phyloP scores from a whole-genome alignment of 768 basidiomycete genomes.

The Kwoniella heveanensis region DNA sequence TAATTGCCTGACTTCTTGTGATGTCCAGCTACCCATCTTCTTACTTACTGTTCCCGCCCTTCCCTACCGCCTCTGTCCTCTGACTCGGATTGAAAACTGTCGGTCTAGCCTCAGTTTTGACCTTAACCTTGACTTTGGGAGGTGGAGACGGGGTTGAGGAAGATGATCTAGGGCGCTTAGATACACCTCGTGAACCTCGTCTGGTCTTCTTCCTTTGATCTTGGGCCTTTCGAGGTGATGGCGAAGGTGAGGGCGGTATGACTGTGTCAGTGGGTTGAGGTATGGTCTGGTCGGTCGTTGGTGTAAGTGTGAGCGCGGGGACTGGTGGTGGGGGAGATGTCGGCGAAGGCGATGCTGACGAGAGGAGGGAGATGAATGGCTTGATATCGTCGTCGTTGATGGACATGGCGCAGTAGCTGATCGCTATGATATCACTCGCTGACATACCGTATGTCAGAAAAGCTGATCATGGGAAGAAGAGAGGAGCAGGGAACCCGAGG shows the following conservation, averaged over 20 bases:
- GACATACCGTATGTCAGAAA: too few species aligned
- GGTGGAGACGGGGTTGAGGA: background rate
- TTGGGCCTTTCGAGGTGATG: constrained; percentile 4
- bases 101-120: background rate
- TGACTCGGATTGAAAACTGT: background rate
- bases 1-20: constrained; percentile 29
- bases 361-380: background rate
- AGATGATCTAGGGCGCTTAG: constrained; percentile 3
- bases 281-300: too few species aligned
- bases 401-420: background rate
- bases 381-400: background rate
- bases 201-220: background rate
- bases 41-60: background rate
- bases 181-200: background rate
- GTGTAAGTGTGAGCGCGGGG: background rate
- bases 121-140: background rate
- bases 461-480: too few species aligned
- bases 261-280: too few species aligned
- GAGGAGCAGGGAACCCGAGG: too few species aligned
- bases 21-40: constrained; percentile 28
- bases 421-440: too few species aligned
- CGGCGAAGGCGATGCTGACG: background rate
- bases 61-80: too few species aligned
- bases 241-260: constrained; percentile 16
- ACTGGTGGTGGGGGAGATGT: too few species aligned